Evolutionary conservation across 352 stramenopile genomes (phyloP).

Genomic region (Aphanomyces cochlioides): DNA sequence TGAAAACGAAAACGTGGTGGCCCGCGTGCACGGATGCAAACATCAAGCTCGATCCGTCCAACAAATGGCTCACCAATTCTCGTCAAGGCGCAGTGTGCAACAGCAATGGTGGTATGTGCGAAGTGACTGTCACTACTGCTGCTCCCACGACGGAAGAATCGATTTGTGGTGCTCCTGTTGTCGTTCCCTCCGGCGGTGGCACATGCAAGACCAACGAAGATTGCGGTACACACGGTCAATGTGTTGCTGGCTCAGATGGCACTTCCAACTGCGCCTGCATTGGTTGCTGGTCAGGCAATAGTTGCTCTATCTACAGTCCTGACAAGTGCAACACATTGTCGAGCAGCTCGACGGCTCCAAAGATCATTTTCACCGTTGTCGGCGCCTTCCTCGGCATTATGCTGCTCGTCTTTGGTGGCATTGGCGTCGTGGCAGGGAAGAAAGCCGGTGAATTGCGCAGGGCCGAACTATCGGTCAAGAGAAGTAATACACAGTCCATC

Average conservation of each 20-base stretch:
- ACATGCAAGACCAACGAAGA: constrained; percentile 61
- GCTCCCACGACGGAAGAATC: constrained; percentile 70
- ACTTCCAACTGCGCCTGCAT: constrained; percentile 54
- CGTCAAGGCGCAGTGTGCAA: constrained; percentile 71
- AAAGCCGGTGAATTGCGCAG: constrained; percentile 32
- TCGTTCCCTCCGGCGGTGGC: constrained; percentile 58
- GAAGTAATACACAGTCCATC: no score
- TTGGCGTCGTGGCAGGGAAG: constrained; percentile 64
- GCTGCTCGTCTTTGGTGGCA: constrained; percentile 65
- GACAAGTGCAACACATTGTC: constrained; percentile 57
- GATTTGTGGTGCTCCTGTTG: constrained; percentile 62
- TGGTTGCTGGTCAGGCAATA: constrained; percentile 69
- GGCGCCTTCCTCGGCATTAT: constrained; percentile 71
- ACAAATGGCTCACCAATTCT: constrained; percentile 72
- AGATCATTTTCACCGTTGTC: constrained; percentile 68
- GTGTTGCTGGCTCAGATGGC: constrained; percentile 54
- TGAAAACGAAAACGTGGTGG: constrained; percentile 58
- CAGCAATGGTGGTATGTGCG: constrained; percentile 54
- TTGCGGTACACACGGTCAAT: constrained; percentile 74
- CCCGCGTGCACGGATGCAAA: constrained; percentile 43
- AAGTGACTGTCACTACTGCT: constrained; percentile 38
- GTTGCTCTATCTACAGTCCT: constrained; percentile 76
- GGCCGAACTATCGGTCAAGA: not conserved
- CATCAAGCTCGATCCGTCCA: constrained; percentile 53
- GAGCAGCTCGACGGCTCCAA: constrained; percentile 55